A percentile compares a stretch with the other conserved stretches of the same genome.
phyloP scores from a whole-genome alignment of 352 stramenopile genomes.

The Phytophthora citricola region DNA sequence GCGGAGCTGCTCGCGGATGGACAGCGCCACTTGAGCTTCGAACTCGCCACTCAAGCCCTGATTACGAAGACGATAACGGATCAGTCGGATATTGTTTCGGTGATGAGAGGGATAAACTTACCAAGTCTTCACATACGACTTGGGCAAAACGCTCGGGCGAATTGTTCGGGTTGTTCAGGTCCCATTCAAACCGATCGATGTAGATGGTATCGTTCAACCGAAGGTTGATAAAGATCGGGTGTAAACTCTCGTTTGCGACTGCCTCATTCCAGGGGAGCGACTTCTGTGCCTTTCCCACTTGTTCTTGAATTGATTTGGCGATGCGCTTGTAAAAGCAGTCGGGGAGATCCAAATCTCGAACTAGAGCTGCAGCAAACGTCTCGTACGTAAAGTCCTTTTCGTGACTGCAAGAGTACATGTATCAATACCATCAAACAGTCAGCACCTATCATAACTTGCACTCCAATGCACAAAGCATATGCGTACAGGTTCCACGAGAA shows the following conservation, averaged over 20 bases:
- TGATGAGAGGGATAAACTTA: slow-evolving; percentile 25
- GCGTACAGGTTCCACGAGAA: slow-evolving; percentile 80
- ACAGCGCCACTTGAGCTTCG: slow-evolving; percentile 76
- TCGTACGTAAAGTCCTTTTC: slow-evolving; percentile 82
- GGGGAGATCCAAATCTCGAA: slow-evolving; percentile 76
- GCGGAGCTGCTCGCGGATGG: slow-evolving; percentile 80
- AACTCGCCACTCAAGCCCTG: slow-evolving; percentile 83
- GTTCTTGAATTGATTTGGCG: slow-evolving; percentile 62
- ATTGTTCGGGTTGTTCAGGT: slow-evolving; percentile 70
- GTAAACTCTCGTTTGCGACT: slow-evolving; percentile 62
- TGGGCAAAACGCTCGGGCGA: slow-evolving; percentile 75
- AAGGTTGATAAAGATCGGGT: slow-evolving; percentile 85
- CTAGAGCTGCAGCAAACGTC: slow-evolving; percentile 70
- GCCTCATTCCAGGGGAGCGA: slow-evolving; percentile 64
- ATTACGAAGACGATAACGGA: not conserved
- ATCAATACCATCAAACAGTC: not conserved
- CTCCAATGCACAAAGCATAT: not conserved
- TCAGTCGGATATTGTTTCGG: slow-evolving; percentile 1
- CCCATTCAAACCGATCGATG: slow-evolving; percentile 87
- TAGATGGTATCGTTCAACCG: slow-evolving; percentile 84
- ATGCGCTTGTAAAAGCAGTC: slow-evolving; percentile 80
- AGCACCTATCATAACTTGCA: not conserved
- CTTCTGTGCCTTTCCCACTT: slow-evolving; percentile 71
- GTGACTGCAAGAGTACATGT: slow-evolving; percentile 36
- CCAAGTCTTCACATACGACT: slow-evolving; percentile 73